phyloP scores from a whole-genome alignment of 352 stramenopile genomes.

The Pythium rhizo-oryzae region DNA sequence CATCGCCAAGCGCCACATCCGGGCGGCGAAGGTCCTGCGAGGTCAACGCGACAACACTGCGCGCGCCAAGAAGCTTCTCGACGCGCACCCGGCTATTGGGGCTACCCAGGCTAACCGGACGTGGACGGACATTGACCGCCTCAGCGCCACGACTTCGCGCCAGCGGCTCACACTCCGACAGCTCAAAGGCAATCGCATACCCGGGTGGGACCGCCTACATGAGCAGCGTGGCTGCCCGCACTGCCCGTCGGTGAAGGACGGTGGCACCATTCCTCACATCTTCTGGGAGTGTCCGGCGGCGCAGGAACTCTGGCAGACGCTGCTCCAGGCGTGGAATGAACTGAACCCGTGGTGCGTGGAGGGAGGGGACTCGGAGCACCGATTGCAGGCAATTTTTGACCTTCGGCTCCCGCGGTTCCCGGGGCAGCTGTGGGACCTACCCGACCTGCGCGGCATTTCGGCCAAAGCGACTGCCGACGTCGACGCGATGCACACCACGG shows the following conservation, averaged over 20 bases:
- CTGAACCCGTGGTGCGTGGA: neutral
- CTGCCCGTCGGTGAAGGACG: neutral
- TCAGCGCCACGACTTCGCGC: neutral
- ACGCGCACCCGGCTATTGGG: neutral
- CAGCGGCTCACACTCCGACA: neutral
- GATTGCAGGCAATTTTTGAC: neutral
- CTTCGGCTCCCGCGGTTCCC: neutral
- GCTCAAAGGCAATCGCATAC: conserved; percentile 1
- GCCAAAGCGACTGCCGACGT: neutral
- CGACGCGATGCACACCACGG: neutral
- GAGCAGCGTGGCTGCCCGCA: conserved; percentile 8
- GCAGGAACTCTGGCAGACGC: conserved; percentile 1
- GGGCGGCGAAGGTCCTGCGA: neutral
- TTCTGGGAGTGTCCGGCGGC: conserved; percentile 14
- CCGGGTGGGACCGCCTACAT: neutral
- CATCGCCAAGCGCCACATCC: neutral
- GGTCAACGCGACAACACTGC: neutral
- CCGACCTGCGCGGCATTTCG: neutral
- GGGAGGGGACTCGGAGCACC: neutral
- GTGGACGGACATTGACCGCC: neutral
- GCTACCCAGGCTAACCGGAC: neutral
- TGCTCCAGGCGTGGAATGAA: neutral
- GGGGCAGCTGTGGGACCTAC: neutral
- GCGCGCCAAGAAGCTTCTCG: neutral
- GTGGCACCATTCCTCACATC: conserved; percentile 1